Base-by-base conservation (phyloP, 2,329 filamentous ascomycete genomes). In the Fusarium dlaminii region DNA sequence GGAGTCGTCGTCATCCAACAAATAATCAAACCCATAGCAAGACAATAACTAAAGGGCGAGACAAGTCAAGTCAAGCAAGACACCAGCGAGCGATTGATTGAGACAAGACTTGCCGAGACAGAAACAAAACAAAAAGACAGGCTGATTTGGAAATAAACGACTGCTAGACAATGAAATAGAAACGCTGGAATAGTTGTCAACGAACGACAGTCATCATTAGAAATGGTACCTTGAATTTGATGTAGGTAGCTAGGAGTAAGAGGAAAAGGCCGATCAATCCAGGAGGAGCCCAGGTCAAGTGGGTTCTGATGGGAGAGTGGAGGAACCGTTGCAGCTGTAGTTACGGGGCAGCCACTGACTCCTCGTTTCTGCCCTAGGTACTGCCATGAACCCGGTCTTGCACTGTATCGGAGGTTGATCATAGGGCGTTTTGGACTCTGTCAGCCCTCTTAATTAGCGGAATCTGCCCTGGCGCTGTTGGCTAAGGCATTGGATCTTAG, bases 1-100 rank as follows among this genome's bases (percentile, higher is more conserved):
- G 39, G 49, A 66, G 66, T 68, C 66, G 75, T 77, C 73, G 75
- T 77, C 63, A 77, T 70, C 70, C 55, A 73, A 59, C 60, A 73
- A 72, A 55, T 63, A 67, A 63, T 58, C 66, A 74, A 55, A 68
- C 66, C 48, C 66, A 71, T 71, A 27, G 45, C 60, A 63, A 62
- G 66, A 58, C 56, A 67, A 60, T 45, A 48, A 48, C 45, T 48
- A 64, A 62, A 63, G n/a, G 34, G 52, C 42, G 24, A 63, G 64
- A 61, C 61, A 55, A 56, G 60, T 59, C 43, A 52, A 63, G 34
- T 46, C 65, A 52, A 52, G 64, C 68, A 46, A 56, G 68, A 70
- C 58, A 68, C 30, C 27, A 67, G 30, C 32, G 36, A 68, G 57
- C 42, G 37, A 52, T 45, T 66, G 54, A 67, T 37, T 66, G 54